A percentile compares a stretch with the other conserved stretches of the same genome.
Evolutionary conservation across 2,329 filamentous ascomycete species (phyloP).

Genomic region (Exophiala lecanii-corni): DNA sequence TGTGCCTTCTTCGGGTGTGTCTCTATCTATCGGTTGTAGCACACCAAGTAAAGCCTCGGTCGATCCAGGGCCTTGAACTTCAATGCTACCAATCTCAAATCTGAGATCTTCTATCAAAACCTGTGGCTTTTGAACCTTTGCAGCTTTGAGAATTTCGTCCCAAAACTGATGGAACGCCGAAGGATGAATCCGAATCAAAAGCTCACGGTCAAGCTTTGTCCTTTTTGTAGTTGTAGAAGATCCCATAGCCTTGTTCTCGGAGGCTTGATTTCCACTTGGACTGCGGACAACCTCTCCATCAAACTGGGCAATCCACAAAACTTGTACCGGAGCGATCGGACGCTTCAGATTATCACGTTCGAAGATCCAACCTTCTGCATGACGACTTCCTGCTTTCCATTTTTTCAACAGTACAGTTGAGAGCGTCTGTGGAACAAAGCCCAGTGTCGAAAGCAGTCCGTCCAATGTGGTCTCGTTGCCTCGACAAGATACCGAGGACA

Average conservation of each 20-base stretch:
- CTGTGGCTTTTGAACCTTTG: constrained; percentile 58
- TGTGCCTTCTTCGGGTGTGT: constrained; percentile 28
- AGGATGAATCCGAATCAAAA: constrained; percentile 76
- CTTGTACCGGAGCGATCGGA: constrained; percentile 66
- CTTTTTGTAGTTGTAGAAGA: not conserved
- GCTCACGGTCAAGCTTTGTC: constrained; percentile 43
- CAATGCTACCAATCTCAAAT: constrained; percentile 69
- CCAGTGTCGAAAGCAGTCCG: constrained; percentile 61
- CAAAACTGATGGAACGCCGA: constrained; percentile 65
- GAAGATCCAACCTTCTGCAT: constrained; percentile 54
- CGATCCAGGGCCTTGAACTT: constrained; percentile 67
- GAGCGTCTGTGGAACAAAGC: constrained; percentile 54
- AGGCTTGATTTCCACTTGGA: not conserved
- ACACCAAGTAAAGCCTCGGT: constrained; percentile 71
- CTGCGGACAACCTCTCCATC: constrained; percentile 14
- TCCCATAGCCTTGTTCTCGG: not conserved
- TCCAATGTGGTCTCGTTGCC: constrained; percentile 62
- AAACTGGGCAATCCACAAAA: constrained; percentile 57
- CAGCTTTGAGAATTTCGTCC: constrained; percentile 55
- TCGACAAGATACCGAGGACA: constrained; percentile 76
- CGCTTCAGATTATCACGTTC: constrained; percentile 50
- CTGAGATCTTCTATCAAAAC: constrained; percentile 62
- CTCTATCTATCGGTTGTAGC: constrained; percentile 50
- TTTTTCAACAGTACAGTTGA: constrained; percentile 63
- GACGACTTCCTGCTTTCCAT: constrained; percentile 63